These are phyloP conservation scores for Fusarium protoensiforme DNA, from an alignment of 2,329 filamentous ascomycete genomes.

Conservation along the genomic window DNA sequence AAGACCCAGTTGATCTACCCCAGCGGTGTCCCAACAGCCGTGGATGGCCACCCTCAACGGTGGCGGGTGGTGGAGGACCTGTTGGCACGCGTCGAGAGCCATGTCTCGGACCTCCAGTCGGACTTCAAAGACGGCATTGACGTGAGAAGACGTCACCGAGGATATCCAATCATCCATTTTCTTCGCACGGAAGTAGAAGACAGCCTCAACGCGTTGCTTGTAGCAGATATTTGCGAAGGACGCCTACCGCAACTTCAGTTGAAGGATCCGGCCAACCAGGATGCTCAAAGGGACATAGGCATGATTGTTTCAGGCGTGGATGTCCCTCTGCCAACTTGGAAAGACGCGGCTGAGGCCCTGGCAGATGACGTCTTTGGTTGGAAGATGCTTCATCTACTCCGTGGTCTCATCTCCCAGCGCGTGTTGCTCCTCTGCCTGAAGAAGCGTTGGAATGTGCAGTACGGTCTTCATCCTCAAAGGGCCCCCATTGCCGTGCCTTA, in stretches of 20 bases:
- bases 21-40: constrained; percentile 56
- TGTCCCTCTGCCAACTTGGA: background rate
- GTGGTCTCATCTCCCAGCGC: constrained; percentile 69
- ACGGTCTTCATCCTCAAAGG: constrained; percentile 65
- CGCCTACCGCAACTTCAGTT: constrained; percentile 23
- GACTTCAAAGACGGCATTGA: constrained; percentile 58
- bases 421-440: constrained; percentile 68
- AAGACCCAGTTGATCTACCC: constrained; percentile 70
- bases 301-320: background rate
- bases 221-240: constrained; percentile 53
- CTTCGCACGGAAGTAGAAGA: constrained; percentile 60
- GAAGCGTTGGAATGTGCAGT: constrained; percentile 75
- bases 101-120: constrained; percentile 51
- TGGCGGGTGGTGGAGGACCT: constrained; percentile 60
- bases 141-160: constrained; percentile 51
- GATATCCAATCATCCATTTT: constrained; percentile 69
- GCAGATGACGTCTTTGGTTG: constrained; percentile 48
- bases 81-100: constrained; percentile 52
- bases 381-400: constrained; percentile 61
- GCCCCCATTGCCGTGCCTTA: constrained; percentile 75
- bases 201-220: constrained; percentile 53
- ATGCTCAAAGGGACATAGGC: background rate
- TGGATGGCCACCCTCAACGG: constrained; percentile 65
- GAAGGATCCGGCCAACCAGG: background rate
- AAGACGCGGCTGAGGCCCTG: constrained; percentile 30